Conservation (phyloP, 371 early-diverging fungal species). For the Rhizomucor miehei region DNA sequence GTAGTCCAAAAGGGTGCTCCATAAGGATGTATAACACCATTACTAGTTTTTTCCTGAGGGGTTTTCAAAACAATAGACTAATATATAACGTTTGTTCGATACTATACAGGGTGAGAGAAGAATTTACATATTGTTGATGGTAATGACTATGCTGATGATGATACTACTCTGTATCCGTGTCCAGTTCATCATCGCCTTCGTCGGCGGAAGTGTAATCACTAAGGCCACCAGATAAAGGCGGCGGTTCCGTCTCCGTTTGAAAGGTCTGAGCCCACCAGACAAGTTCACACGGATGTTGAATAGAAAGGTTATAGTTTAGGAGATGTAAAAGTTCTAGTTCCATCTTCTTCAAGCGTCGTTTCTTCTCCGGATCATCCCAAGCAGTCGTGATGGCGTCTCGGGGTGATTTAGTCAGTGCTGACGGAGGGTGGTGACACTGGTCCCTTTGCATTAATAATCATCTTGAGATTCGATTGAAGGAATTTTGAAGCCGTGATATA, state of each 20-base stretch:
- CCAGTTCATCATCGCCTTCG: no score
- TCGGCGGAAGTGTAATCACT: no score
- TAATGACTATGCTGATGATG: no score
- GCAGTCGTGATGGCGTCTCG: neutral
- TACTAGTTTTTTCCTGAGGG: no score
- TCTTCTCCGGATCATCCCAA: neutral
- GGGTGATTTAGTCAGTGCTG: neutral
- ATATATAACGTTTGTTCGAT: no score
- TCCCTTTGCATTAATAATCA: constrained; percentile 2
- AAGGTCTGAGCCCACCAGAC: constrained; percentile 9
- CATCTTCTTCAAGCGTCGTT: constrained; percentile 5
- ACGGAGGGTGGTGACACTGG: neutral
- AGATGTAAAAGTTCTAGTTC: constrained; percentile 14
- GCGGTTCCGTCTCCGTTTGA: neutral
- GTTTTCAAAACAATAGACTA: no score
- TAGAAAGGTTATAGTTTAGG: constrained; percentile 8
- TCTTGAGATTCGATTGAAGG: constrained; percentile 3
- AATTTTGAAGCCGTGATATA: constrained; percentile 11
- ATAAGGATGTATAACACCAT: no score
- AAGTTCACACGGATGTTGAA: constrained; percentile 3
- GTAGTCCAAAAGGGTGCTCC: no score
- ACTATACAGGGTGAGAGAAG: no score
- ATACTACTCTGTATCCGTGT: no score
- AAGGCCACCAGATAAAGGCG: no score
- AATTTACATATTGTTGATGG: no score